These are phyloP conservation scores for Aureobasidium namibiae DNA, from an alignment of 2,329 filamentous ascomycete genomes.

Conservation along the genomic window DNA sequence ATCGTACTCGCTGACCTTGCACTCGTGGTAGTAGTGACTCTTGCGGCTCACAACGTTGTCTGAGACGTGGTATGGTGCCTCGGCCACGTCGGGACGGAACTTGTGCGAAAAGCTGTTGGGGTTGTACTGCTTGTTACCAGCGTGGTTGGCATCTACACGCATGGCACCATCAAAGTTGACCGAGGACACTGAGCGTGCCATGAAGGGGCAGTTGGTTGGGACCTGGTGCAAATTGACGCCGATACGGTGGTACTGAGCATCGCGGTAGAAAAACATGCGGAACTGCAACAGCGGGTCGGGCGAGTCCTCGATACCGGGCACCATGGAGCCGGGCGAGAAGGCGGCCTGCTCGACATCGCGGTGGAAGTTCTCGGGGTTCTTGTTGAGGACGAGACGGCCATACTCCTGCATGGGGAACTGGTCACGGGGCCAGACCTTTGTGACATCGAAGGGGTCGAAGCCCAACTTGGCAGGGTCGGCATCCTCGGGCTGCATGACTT, in stretches of 20 bases:
- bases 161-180: constrained; percentile 44
- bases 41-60: constrained; percentile 45
- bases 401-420: constrained; percentile 44
- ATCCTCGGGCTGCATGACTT: constrained; percentile 39
- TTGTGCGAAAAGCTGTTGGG: constrained; percentile 46
- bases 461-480: constrained; percentile 41
- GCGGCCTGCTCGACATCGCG: constrained; percentile 45
- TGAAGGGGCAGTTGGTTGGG: constrained; percentile 42
- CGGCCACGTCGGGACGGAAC: constrained; percentile 44
- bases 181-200: constrained; percentile 38
- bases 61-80: constrained; percentile 41
- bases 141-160: constrained; percentile 40
- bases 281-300: constrained; percentile 42
- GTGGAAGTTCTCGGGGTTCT: constrained; percentile 46
- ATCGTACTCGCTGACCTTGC: constrained; percentile 44
- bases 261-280: constrained; percentile 25
- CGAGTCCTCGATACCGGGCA: constrained; percentile 43
- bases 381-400: constrained; percentile 44
- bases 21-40: constrained; percentile 48
- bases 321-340: constrained; percentile 44
- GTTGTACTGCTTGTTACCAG: constrained; percentile 43
- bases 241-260: constrained; percentile 45
- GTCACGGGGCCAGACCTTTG: constrained; percentile 44
- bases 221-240: constrained; percentile 46
- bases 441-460: constrained; percentile 47